A percentile compares a stretch with the other conserved stretches of the same genome.
Evolutionary conservation across 345 rosid genomes (phyloP).

Genomic region (Kernera saxatilis): DNA sequence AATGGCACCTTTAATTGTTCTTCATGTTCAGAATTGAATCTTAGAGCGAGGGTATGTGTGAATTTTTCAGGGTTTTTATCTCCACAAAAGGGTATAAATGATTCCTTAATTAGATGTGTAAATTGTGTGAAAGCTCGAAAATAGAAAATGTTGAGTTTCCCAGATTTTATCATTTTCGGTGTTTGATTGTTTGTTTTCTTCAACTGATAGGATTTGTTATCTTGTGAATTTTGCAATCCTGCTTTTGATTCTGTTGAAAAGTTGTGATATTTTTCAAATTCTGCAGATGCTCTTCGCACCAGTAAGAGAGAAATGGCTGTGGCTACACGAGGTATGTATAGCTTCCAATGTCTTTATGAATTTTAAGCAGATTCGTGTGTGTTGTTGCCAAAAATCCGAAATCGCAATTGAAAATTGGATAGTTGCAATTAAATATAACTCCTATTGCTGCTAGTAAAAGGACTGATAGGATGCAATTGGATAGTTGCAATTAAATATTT

Average conservation of each 20-base stretch:
- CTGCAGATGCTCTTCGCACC: conserved; percentile 67
- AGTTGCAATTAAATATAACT: neutral
- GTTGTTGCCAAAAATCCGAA: neutral
- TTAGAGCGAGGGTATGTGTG: neutral
- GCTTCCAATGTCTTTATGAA: too few species aligned
- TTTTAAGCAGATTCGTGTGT: too few species aligned
- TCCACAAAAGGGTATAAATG: neutral
- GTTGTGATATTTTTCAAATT: neutral
- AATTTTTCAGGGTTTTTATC: neutral
- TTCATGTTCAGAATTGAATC: neutral
- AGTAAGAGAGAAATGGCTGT: conserved; percentile 95
- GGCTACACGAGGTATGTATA: conserved; percentile 72
- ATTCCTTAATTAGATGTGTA: neutral
- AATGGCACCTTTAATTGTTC: neutral
- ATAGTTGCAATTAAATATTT: too few species aligned
- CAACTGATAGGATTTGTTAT: neutral
- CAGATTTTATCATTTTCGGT: neutral
- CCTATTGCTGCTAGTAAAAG: neutral
- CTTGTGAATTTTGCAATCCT: neutral
- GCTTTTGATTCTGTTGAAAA: neutral
- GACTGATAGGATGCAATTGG: too few species aligned
- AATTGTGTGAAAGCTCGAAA: neutral
- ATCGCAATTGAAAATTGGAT: neutral
- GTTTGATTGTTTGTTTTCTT: neutral
- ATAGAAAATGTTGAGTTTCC: neutral